A percentile compares a stretch with the other conserved stretches of the same genome.
These are phyloP conservation scores for Skeletonema menzelii DNA, from an alignment of 108 stramenopile species.

Conservation along the genomic window DNA sequence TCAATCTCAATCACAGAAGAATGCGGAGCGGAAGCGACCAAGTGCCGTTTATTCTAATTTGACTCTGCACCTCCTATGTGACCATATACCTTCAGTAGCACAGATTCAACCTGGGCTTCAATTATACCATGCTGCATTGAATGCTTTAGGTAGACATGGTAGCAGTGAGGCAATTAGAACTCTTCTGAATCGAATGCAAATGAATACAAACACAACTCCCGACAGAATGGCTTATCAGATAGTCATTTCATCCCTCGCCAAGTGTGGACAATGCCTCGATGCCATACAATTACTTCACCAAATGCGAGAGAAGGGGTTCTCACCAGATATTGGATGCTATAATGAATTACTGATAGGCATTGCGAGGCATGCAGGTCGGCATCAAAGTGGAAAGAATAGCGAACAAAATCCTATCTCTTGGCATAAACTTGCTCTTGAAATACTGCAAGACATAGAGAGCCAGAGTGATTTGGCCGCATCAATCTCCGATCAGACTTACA, in stretches of 20 bases:
- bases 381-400: not conserved
- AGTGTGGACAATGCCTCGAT: constrained; percentile 4
- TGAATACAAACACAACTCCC: not conserved
- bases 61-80: constrained; percentile 11
- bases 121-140: constrained; percentile 32
- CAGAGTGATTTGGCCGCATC: not conserved
- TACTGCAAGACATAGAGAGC: constrained; percentile 25
- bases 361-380: constrained; percentile 29
- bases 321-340: constrained; percentile 29
- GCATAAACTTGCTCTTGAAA: constrained; percentile 31
- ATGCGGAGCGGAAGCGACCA: not conserved
- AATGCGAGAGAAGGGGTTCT: constrained; percentile 30
- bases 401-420: constrained; percentile 4
- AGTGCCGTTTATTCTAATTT: not conserved
- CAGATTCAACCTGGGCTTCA: constrained; percentile 26
- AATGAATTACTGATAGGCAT: constrained; percentile 33
- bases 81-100: constrained; percentile 26
- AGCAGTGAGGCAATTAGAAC: not conserved
- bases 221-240: constrained; percentile 43
- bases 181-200: not conserved
- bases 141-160: constrained; percentile 22
- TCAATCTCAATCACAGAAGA: not conserved
- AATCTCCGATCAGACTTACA: constrained; percentile 24
- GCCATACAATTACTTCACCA: constrained; percentile 27
- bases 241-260: constrained; percentile 39